A percentile compares a stretch with the other conserved stretches of the same genome.
phyloP scores from a whole-genome alignment of 768 basidiomycete genomes.

The Leccinum uliginosum region DNA sequence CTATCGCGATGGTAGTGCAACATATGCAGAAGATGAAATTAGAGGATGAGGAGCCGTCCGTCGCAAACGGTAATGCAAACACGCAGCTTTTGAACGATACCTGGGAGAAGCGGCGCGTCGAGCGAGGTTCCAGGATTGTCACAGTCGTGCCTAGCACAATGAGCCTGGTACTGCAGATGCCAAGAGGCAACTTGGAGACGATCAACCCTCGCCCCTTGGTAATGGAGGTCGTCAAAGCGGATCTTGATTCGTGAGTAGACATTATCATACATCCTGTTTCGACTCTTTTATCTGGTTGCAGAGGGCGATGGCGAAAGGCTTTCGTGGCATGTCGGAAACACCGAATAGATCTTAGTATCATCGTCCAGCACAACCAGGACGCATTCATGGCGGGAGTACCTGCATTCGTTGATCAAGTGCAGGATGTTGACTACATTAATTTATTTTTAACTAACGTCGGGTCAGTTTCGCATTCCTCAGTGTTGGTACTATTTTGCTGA shows the following conservation, averaged over 20 bases:
- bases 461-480: slow-evolving; percentile 38
- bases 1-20: slow-evolving; percentile 27
- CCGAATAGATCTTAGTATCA: slow-evolving; percentile 82
- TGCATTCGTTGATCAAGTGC: slow-evolving; percentile 77
- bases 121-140: slow-evolving; percentile 88
- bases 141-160: slow-evolving; percentile 83
- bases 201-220: slow-evolving; percentile 91
- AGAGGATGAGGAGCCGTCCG: slow-evolving; percentile 17
- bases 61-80: slow-evolving; percentile 20
- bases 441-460: slow-evolving; percentile 84
- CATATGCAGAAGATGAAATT: slow-evolving; percentile 11
- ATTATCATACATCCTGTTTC: background rate
- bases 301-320: slow-evolving; percentile 77
- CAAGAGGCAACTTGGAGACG: slow-evolving; percentile 93
- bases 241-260: slow-evolving; percentile 54
- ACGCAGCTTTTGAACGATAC: slow-evolving; percentile 13
- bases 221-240: slow-evolving; percentile 73
- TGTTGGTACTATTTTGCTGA: slow-evolving; percentile 1
- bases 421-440: slow-evolving; percentile 89
- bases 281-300: slow-evolving; percentile 25
- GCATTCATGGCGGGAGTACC: slow-evolving; percentile 60
- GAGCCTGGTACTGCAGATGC: slow-evolving; percentile 95
- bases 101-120: slow-evolving; percentile 77
- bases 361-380: slow-evolving; percentile 78
- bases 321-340: slow-evolving; percentile 92